Conservation (phyloP, 192 early-diverging fungal species). For the Phlyctochytrium planicorne region DNA sequence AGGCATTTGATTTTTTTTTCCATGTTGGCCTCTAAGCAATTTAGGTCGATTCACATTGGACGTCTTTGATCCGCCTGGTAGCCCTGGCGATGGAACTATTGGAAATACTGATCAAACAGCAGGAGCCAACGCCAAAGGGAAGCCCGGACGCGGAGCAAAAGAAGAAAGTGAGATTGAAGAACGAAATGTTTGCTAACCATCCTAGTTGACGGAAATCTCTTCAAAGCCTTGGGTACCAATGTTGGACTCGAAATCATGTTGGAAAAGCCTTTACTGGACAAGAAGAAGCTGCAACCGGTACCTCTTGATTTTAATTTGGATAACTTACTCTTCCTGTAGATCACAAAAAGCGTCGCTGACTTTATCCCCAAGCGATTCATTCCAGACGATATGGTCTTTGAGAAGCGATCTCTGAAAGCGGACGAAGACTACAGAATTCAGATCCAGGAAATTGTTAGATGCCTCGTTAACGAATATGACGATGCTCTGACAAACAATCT, state of each 20-base stretch:
- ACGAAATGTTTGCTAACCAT: background rate
- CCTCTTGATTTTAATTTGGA: background rate
- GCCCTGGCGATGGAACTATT: background rate
- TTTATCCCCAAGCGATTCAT: slow-evolving; percentile 52
- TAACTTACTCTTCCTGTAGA: slow-evolving; percentile 23
- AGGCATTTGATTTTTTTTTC: slow-evolving; percentile 22
- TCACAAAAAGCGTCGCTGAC: slow-evolving; percentile 55
- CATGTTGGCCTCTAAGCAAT: background rate
- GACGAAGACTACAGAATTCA: slow-evolving; percentile 47
- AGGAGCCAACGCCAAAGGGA: no score
- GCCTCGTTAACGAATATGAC: slow-evolving; percentile 50
- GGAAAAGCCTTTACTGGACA: slow-evolving; percentile 52
- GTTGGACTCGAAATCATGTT: slow-evolving; percentile 44
- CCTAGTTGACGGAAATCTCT: slow-evolving; percentile 33
- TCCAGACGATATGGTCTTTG: slow-evolving; percentile 36
- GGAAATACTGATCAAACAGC: no score
- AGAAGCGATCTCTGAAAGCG: slow-evolving; percentile 51
- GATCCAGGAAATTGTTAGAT: slow-evolving; percentile 49
- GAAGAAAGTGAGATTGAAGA: slow-evolving; percentile 5
- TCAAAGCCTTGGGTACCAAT: slow-evolving; percentile 41
- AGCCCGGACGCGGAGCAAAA: slow-evolving; percentile 1
- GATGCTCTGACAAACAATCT: background rate
- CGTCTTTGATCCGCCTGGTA: slow-evolving; percentile 14
- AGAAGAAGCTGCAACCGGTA: slow-evolving; percentile 61
- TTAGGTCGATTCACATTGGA: slow-evolving; percentile 36